These are phyloP conservation scores for Zhuliangozyma parablackwelliae DNA, from an alignment of 1,139 yeast species.

Conservation along the genomic window DNA sequence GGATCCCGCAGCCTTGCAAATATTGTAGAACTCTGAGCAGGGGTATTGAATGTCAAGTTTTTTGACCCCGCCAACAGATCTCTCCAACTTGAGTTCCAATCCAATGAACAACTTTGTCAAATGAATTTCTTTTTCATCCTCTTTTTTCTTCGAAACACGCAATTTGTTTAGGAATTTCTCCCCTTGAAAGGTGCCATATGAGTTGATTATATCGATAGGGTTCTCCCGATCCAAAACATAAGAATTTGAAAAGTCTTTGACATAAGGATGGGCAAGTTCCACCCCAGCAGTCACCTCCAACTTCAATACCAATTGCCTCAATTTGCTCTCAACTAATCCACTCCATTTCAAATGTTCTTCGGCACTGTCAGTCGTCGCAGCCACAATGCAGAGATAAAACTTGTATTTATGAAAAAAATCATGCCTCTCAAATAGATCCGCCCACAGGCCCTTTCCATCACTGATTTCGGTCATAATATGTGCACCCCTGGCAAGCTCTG, in stretches of 20 bases:
- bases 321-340: conserved; percentile 87
- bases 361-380: conserved; percentile 63
- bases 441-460: conserved; percentile 65
- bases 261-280: conserved; percentile 83
- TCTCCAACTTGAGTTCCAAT: conserved; percentile 52
- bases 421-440: conserved; percentile 70
- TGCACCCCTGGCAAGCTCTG: conserved; percentile 72
- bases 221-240: too few species aligned
- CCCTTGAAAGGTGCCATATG: conserved; percentile 47
- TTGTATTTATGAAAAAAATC: conserved; percentile 79
- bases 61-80: conserved; percentile 38
- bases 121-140: conserved; percentile 34
- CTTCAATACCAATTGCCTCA: conserved; percentile 76
- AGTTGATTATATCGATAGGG: conserved; percentile 44
- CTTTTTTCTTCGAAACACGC: background rate
- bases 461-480: conserved; percentile 67
- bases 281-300: conserved; percentile 74
- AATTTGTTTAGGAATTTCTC: conserved; percentile 20
- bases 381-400: conserved; percentile 78
- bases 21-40: conserved; percentile 78
- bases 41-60: conserved; percentile 87
- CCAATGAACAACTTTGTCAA: conserved; percentile 81
- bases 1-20: conserved; percentile 70
- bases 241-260: conserved; percentile 51
- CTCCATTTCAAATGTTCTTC: conserved; percentile 89